Conservation (phyloP, 1,284 basidiomycete species). For the Meira nashicola region DNA sequence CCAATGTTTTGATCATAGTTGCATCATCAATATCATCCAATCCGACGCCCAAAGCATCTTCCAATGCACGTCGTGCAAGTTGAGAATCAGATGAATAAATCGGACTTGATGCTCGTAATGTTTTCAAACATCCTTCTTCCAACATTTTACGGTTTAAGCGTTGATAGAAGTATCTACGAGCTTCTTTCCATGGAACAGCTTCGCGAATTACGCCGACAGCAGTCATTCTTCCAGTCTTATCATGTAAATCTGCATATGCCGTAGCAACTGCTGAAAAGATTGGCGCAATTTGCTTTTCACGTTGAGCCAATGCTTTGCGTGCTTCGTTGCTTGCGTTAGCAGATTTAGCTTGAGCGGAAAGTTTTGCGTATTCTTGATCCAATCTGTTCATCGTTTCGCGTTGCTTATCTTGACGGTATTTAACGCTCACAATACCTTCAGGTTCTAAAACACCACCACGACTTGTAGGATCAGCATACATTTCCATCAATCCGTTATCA, state of each 20-base stretch:
- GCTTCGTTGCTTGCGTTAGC: conserved; percentile 60
- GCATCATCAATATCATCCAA: conserved; percentile 13
- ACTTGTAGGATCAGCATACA: conserved; percentile 77
- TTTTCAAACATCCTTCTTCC: conserved; percentile 44
- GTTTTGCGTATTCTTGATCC: conserved; percentile 73
- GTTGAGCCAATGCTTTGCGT: conserved; percentile 64
- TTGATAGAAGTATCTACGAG: conserved; percentile 89
- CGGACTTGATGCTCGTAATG: not conserved
- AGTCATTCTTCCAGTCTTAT: conserved; percentile 92
- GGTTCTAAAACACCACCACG: conserved; percentile 92
- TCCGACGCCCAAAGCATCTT: conserved; percentile 9
- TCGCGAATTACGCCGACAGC: conserved; percentile 83
- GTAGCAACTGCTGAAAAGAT: conserved; percentile 90
- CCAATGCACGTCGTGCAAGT: conserved; percentile 5
- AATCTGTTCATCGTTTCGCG: conserved; percentile 87
- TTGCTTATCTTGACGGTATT: conserved; percentile 68
- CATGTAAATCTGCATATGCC: conserved; percentile 93
- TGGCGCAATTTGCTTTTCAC: conserved; percentile 79
- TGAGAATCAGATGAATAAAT: too few relatives aligned
- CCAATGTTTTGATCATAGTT: conserved; percentile 4
- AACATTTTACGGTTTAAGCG: conserved; percentile 65
- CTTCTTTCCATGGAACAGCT: conserved; percentile 65
- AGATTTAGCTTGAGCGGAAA: conserved; percentile 49
- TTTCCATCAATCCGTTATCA: conserved; percentile 93
- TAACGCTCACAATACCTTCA: conserved; percentile 77